These are phyloP conservation scores for Aureobasidium namibiae DNA, from an alignment of 2,329 filamentous ascomycete genomes.

Conservation along the genomic window DNA sequence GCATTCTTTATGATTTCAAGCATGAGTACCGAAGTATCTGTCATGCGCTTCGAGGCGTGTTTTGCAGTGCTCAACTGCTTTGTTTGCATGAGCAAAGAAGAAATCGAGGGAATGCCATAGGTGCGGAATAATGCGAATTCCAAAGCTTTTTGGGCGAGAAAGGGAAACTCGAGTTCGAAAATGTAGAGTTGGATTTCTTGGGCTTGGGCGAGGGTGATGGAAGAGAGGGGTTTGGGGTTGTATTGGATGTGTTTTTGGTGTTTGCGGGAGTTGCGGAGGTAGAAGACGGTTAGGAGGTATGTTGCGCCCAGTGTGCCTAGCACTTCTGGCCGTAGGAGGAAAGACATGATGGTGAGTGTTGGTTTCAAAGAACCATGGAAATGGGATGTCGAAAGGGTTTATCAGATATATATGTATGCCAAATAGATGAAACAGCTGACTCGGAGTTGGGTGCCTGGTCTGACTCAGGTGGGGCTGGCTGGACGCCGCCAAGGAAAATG, in stretches of 20 bases:
- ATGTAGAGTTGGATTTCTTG: constrained; percentile 12
- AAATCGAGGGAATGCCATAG: constrained; percentile 17
- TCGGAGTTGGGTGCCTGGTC: not conserved
- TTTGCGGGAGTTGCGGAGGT: constrained; percentile 9
- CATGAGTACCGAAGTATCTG: constrained; percentile 44
- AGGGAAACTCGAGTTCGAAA: constrained; percentile 13
- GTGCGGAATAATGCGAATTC: constrained; percentile 15
- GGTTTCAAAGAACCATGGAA: not conserved
- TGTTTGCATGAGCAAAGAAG: constrained; percentile 12
- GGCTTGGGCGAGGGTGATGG: constrained; percentile 6
- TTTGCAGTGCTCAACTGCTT: constrained; percentile 2
- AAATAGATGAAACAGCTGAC: not conserved
- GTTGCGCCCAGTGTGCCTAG: not conserved
- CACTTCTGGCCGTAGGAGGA: not conserved
- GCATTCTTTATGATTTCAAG: constrained; percentile 39
- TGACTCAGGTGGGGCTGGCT: not conserved
- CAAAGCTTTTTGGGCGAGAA: constrained; percentile 4
- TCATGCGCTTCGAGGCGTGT: constrained; percentile 40
- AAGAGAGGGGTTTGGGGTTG: not conserved
- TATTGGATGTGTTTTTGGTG: not conserved
- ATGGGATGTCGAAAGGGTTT: too few species aligned
- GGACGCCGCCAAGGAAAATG: not conserved
- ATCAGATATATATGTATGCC: not conserved
- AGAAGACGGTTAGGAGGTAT: not conserved
- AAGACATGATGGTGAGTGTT: not conserved